Percentiles rank a stretch among this genome's conserved stretches.
These are phyloP conservation scores for Boletellus emodensis DNA, from an alignment of 768 basidiomycete genomes.

Conservation along the genomic window DNA sequence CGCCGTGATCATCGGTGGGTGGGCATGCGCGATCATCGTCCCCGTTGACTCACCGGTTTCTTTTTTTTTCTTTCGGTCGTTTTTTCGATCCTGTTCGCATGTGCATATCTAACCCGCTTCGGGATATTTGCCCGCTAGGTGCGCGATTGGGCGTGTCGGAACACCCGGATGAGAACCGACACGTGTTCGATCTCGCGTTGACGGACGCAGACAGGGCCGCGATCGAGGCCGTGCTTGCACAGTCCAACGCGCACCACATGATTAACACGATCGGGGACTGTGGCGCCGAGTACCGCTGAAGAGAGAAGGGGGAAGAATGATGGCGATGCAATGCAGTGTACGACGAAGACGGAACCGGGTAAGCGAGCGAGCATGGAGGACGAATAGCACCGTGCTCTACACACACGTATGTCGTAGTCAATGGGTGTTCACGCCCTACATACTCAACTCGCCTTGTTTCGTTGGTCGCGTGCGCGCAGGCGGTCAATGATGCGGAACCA, in stretches of 20 bases:
- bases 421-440: too few species aligned
- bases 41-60: not conserved
- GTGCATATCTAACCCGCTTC: too few species aligned
- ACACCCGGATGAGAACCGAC: conserved; percentile 64
- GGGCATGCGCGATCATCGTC: conserved; percentile 1
- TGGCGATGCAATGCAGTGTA: too few species aligned
- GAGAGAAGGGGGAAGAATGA: not conserved
- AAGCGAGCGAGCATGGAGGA: too few species aligned
- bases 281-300: conserved; percentile 74
- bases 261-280: conserved; percentile 76
- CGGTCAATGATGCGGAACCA: too few species aligned
- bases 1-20: conserved; percentile 69
- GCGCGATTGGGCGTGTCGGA: conserved; percentile 72
- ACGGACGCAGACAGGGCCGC: conserved; percentile 50
- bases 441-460: too few species aligned
- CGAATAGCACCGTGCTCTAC: too few species aligned
- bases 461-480: too few species aligned
- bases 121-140: conserved; percentile 37
- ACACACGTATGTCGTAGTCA: too few species aligned
- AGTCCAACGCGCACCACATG: conserved; percentile 58
- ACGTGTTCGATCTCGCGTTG: conserved; percentile 57
- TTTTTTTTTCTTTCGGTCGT: not conserved
- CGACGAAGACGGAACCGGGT: too few species aligned
- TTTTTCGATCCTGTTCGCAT: not conserved
- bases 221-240: conserved; percentile 61